Percentiles rank a stretch among this genome's conserved stretches.
Conservation (phyloP, 148 eudicot genomes). For the Silene conica region DNA sequence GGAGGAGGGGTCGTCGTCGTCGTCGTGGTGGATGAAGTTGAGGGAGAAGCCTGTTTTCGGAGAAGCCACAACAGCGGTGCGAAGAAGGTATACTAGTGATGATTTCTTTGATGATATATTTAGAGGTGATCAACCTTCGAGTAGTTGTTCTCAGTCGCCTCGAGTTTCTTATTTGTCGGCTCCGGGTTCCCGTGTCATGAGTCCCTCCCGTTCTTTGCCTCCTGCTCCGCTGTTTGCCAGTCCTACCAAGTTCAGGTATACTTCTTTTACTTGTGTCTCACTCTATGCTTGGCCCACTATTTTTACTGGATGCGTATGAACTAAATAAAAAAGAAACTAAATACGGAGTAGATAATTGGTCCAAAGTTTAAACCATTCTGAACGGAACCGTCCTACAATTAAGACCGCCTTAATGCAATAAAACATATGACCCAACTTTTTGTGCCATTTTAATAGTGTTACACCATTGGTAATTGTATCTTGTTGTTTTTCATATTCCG, state of each 20-base stretch:
- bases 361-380: too few species aligned
- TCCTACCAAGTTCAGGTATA: slow-evolving; percentile 67
- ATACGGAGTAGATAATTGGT: too few species aligned
- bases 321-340: too few species aligned
- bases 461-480: too few species aligned
- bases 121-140: slow-evolving; percentile 52
- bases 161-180: slow-evolving; percentile 38
- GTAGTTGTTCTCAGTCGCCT: slow-evolving; percentile 49
- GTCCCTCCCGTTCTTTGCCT: slow-evolving; percentile 47
- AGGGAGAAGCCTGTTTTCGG: slow-evolving; percentile 77
- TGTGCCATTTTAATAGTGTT: too few species aligned
- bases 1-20: slow-evolving; percentile 17
- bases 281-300: not conserved
- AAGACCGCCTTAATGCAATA: too few species aligned
- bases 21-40: slow-evolving; percentile 31
- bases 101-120: slow-evolving; percentile 86
- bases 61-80: slow-evolving; percentile 24
- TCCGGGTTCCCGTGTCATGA: slow-evolving; percentile 56
- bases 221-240: slow-evolving; percentile 38
- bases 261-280: not conserved
- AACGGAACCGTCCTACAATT: too few species aligned
- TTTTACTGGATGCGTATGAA: too few species aligned
- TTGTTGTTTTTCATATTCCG: too few species aligned
- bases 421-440: too few species aligned
- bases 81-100: slow-evolving; percentile 45